phyloP scores from a whole-genome alignment of 352 stramenopile species.

The Pythium utonaiense region DNA sequence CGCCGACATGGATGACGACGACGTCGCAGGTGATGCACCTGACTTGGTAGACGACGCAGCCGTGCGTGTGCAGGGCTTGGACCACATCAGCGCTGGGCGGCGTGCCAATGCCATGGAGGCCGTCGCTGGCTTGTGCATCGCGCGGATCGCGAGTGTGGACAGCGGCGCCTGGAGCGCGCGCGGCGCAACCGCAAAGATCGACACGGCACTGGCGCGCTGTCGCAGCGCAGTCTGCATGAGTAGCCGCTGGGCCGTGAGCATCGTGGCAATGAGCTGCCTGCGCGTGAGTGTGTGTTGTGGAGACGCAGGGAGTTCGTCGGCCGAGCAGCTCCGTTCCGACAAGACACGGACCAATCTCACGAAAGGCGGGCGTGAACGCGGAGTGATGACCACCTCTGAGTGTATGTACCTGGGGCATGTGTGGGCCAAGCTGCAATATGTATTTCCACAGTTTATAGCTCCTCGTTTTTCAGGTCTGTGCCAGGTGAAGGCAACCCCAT shows the following conservation, averaged over 20 bases:
- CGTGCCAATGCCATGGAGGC: not conserved
- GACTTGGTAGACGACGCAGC: not conserved
- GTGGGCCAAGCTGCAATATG: not conserved
- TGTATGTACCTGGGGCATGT: not conserved
- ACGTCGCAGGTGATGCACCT: conserved; percentile 6
- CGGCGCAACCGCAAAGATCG: not conserved
- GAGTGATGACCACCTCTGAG: conserved; percentile 7
- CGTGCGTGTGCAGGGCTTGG: conserved; percentile 1
- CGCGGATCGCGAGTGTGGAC: conserved; percentile 9
- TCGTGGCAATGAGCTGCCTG: not conserved
- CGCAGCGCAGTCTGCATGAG: conserved; percentile 7
- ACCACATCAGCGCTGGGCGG: conserved; percentile 12
- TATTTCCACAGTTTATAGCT: not conserved
- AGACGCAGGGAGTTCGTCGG: not conserved
- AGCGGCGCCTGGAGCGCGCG: conserved; percentile 4
- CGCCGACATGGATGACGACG: conserved; percentile 19
- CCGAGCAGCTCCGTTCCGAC: not conserved
- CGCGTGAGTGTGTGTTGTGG: not conserved
- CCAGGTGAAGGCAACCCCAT: no score
- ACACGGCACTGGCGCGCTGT: not conserved
- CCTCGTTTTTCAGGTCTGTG: no score
- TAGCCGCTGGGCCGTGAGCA: conserved; percentile 16
- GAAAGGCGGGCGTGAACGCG: not conserved
- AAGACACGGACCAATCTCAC: not conserved
- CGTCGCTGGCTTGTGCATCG: not conserved